A percentile compares a stretch with the other conserved stretches of the same genome.
Evolutionary conservation across 2,329 filamentous ascomycete genomes (phyloP).

Genomic region (Diaporthe nobilis): DNA sequence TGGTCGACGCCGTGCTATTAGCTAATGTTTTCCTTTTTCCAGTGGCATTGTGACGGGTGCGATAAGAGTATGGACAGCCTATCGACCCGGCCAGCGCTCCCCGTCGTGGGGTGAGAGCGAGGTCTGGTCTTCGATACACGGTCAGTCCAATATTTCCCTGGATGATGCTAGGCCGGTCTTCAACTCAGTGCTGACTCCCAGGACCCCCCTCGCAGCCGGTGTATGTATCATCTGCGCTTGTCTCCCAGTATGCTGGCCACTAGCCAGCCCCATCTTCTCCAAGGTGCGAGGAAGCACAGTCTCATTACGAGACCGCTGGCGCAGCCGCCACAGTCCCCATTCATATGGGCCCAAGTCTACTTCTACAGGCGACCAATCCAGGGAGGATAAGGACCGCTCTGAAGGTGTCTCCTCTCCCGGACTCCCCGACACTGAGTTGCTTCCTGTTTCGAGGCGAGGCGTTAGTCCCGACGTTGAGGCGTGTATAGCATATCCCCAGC

Average conservation of each 20-base stretch:
- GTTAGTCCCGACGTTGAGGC: background rate
- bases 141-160: background rate
- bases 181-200: background rate
- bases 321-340: slow-evolving; percentile 1
- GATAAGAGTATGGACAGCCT: slow-evolving; percentile 7
- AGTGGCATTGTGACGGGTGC: slow-evolving; percentile 36
- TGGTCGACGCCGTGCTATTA: background rate
- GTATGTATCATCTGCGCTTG: slow-evolving; percentile 34
- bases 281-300: background rate
- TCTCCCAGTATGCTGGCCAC: slow-evolving; percentile 34
- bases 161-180: background rate
- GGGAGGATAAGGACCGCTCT: background rate
- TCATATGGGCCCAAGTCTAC: background rate
- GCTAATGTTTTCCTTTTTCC: background rate
- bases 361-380: background rate
- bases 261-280: background rate
- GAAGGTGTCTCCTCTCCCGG: background rate
- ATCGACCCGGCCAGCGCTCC: slow-evolving; percentile 22
- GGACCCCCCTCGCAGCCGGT: background rate
- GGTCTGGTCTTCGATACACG: slow-evolving; percentile 34
- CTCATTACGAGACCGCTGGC: slow-evolving; percentile 26
- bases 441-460: background rate
- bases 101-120: slow-evolving; percentile 27
- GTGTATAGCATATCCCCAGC: background rate
- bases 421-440: background rate